Evolutionary conservation across 2,329 filamentous ascomycete species (phyloP), one percentile per base, ranked within the genome.

Genomic region (Metarhizium sp.): DNA sequence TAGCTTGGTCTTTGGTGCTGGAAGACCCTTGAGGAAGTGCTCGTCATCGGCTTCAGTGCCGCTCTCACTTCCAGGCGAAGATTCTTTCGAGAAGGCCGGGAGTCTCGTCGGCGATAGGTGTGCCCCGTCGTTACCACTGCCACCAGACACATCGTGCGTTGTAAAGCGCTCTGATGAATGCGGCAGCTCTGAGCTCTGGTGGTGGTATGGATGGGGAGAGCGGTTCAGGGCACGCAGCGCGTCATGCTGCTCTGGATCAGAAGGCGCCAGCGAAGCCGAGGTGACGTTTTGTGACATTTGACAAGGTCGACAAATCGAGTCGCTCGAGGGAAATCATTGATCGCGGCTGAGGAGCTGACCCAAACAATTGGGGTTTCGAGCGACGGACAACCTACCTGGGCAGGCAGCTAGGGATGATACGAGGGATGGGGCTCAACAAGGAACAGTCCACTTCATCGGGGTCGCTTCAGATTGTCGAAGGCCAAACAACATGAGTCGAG

Each of bases 31-130:
- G 55, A 96, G 76, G 62, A 92, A 86, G 59, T 92, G 88, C 69
- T 97, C 92, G 73, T 97, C 92, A 64, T 96, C 92, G 43, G 92
- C 92, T 68, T 97, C 92, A 18, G 92, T 95, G 29, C 92, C 92
- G 68, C 91, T 96, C 62, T 96, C 92, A 69, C 90, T 96, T 11
- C 81, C 82, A 2, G 84, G 79, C 1, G 79, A 77, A 4, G 81
- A 82, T 52, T 81, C 78, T 59, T 75, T 78, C 56, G 73, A 69
- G 59, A 75, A 71, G 48, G 64, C 61, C n/a, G 63, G 58, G 51
- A 57, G 63, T n/a, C 55, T 53, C 29, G 63, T 61, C 7, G 62
- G 61, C 34, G 67, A 65, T n/a, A 57, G 55, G 32, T 58, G 59
- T 52, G 57, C 59, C 54, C 57, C 54, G 55, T 58, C 61, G 57